Evolutionary conservation across 495 filamentous ascomycete genomes (phyloP).

Genomic region (Ascobolus immersus): DNA sequence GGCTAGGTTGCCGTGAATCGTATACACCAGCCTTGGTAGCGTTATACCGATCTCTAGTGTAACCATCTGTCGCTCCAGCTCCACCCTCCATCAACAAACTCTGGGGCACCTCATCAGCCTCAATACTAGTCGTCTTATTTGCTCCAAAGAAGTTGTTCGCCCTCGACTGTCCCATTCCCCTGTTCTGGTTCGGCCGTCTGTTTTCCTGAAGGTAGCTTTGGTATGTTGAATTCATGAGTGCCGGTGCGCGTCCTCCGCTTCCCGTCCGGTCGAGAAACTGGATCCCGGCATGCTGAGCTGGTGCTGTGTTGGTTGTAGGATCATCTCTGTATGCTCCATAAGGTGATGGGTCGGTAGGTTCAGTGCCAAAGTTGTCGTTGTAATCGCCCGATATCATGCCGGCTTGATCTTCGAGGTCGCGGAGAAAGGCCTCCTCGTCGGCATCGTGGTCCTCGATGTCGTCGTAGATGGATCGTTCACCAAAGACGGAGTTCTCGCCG

Average conservation of each 20-base stretch:
- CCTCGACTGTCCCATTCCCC: too few relatives aligned
- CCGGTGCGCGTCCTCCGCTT: too few relatives aligned
- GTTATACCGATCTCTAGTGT: constrained; percentile 12
- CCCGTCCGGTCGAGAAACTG: too few relatives aligned
- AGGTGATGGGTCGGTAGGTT: too few relatives aligned
- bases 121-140: too few relatives aligned
- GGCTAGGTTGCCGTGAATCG: constrained; percentile 27
- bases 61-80: constrained; percentile 9
- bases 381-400: constrained; percentile 30
- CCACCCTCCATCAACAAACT: constrained; percentile 27
- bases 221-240: too few relatives aligned
- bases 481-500: constrained; percentile 12
- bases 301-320: not conserved
- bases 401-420: constrained; percentile 40
- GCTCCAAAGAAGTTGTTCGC: too few relatives aligned
- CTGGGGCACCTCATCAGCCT: constrained; percentile 64
- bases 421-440: too few relatives aligned
- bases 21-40: constrained; percentile 25
- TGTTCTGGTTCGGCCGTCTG: too few relatives aligned
- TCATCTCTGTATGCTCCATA: not conserved
- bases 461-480: constrained; percentile 16
- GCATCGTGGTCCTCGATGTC: constrained; percentile 13
- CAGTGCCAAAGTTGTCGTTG: too few relatives aligned
- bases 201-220: too few relatives aligned
- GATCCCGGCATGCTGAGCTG: not conserved